A percentile compares a stretch with the other conserved stretches of the same genome.
These are phyloP conservation scores for Sphaerosporella brunnea DNA, from an alignment of 495 filamentous ascomycete genomes.

Conservation along the genomic window DNA sequence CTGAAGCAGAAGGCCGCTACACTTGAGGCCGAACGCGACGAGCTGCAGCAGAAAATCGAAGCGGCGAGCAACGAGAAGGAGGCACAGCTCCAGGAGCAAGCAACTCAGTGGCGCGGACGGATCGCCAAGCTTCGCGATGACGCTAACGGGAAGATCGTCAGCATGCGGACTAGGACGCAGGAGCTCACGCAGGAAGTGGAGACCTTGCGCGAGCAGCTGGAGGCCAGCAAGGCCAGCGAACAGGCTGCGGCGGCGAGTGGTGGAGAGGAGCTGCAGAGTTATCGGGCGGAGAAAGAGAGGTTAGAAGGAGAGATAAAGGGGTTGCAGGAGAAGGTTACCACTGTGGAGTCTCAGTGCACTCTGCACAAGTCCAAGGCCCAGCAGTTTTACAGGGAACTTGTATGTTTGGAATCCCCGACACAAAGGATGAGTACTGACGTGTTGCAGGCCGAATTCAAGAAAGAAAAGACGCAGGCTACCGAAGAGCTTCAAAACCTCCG, in stretches of 20 bases:
- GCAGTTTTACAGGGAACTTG: constrained; percentile 16
- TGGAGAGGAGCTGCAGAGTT: constrained; percentile 23
- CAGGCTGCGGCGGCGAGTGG: constrained; percentile 26
- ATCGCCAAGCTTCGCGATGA: constrained; percentile 40
- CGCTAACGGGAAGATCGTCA: constrained; percentile 40
- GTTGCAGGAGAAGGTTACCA: constrained; percentile 31
- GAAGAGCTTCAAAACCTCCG: not conserved
- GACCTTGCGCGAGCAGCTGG: constrained; percentile 26
- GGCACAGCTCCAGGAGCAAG: constrained; percentile 32
- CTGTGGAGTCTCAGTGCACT: constrained; percentile 4
- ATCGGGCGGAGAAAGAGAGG: constrained; percentile 10
- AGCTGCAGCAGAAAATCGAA: constrained; percentile 40
- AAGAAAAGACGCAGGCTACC: not conserved
- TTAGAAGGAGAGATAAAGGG: constrained; percentile 26
- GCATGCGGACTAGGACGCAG: constrained; percentile 28
- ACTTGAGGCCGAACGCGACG: constrained; percentile 55
- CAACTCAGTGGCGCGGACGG: constrained; percentile 30
- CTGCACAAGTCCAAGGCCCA: constrained; percentile 3
- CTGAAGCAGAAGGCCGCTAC: constrained; percentile 48
- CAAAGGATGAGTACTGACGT: too few species aligned
- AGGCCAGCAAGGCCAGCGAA: constrained; percentile 31
- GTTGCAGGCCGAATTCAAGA: not conserved
- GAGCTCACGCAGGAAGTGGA: constrained; percentile 35
- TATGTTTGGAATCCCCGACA: too few species aligned
- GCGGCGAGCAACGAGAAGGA: constrained; percentile 33